These are phyloP conservation scores for Arthroderma sp. DNA, from an alignment of 2,329 filamentous ascomycete genomes.

Conservation along the genomic window DNA sequence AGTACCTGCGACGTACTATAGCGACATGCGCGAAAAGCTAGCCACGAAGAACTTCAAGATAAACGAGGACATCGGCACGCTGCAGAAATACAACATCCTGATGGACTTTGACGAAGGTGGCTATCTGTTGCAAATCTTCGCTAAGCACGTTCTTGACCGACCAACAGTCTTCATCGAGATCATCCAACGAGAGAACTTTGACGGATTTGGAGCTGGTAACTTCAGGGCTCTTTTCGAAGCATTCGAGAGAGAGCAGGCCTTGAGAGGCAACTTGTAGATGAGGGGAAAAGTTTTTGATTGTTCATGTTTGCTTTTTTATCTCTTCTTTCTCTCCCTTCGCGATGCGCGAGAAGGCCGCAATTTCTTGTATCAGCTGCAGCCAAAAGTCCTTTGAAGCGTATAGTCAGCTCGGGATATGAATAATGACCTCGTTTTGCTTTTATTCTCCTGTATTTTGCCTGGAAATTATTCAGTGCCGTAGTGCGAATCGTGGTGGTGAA, in stretches of 20 bases:
- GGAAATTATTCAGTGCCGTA: no score
- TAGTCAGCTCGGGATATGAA: no score
- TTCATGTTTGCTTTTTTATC: no score
- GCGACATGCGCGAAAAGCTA: slow-evolving; percentile 55
- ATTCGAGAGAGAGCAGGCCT: slow-evolving; percentile 77
- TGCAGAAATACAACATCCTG: slow-evolving; percentile 65
- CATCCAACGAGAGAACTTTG: slow-evolving; percentile 76
- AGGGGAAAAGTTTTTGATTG: no score
- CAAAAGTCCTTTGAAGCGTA: no score
- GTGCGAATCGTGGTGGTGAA: no score
- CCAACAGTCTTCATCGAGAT: slow-evolving; percentile 91
- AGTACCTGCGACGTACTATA: slow-evolving; percentile 73
- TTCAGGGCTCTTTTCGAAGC: slow-evolving; percentile 89
- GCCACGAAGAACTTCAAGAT: slow-evolving; percentile 44
- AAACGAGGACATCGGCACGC: slow-evolving; percentile 60
- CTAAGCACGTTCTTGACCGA: slow-evolving; percentile 77
- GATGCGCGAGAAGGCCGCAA: no score
- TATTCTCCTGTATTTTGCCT: no score
- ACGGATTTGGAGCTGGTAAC: slow-evolving; percentile 82
- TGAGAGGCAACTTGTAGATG: slow-evolving; percentile 59
- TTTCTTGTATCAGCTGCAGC: no score
- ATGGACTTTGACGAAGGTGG: slow-evolving; percentile 87
- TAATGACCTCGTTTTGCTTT: no score
- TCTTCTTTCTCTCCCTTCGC: no score
- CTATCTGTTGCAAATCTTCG: slow-evolving; percentile 62